Percentiles rank a stretch among this genome's conserved stretches.
These are phyloP conservation scores for Chlamydomonas asymmetrica DNA, from an alignment of 139 green algal genomes.

Conservation along the genomic window DNA sequence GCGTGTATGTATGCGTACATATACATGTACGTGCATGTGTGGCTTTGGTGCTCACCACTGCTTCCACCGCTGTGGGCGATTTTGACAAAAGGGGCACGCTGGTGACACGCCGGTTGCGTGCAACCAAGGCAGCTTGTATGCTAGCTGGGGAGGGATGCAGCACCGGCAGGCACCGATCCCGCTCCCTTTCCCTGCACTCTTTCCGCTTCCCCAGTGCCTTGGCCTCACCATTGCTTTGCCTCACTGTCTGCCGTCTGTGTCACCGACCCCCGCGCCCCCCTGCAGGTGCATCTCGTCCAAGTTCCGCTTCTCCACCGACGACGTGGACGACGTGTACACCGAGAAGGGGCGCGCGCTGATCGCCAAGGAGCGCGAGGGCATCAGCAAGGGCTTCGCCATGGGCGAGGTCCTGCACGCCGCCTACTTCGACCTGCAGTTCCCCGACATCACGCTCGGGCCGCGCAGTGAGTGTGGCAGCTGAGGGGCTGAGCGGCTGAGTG, in stretches of 20 bases:
- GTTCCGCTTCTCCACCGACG: conserved; percentile 54
- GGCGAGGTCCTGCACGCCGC: conserved; percentile 36
- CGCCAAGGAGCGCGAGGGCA: conserved; percentile 32
- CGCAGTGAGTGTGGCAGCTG: conserved; percentile 25
- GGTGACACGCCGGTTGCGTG: too few species aligned
- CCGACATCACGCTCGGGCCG: conserved; percentile 22
- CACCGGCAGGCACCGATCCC: too few species aligned
- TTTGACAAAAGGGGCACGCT: too few species aligned
- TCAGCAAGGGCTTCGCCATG: conserved; percentile 34
- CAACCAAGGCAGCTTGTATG: too few species aligned
- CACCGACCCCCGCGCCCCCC: conserved; percentile 22
- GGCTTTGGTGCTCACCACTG: conserved; percentile 27
- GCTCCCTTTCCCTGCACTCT: too few species aligned
- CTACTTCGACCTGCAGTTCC: conserved; percentile 46
- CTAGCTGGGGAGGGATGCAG: too few species aligned
- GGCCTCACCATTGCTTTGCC: too few species aligned
- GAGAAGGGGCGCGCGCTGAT: conserved; percentile 48
- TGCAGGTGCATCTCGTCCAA: conserved; percentile 18
- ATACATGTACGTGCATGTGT: conserved; percentile 33
- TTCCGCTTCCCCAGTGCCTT: too few species aligned
- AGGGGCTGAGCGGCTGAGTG: too few species aligned
- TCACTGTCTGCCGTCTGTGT: too few species aligned
- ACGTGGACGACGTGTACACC: conserved; percentile 72
- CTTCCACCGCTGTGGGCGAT: too few species aligned
- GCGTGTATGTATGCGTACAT: too few species aligned